Conservation (phyloP, 176 grass and related monocot species). For the Elymus sibiricus region DNA sequence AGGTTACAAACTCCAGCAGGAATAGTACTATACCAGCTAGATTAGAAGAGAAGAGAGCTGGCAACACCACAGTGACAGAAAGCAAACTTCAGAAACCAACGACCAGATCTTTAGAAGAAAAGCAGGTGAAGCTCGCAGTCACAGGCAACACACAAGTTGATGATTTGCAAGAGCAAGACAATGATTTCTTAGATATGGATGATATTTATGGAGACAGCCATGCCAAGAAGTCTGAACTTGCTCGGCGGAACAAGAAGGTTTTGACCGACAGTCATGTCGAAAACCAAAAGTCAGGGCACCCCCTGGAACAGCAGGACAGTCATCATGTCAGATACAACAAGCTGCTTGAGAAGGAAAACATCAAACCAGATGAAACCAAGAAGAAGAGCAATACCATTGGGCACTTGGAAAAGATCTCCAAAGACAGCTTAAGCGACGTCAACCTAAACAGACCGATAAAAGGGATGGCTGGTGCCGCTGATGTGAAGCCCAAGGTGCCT, state of each 20-base stretch:
- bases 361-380: conserved; percentile 28
- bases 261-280: not conserved
- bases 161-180: conserved; percentile 17
- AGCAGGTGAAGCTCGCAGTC: conserved; percentile 29
- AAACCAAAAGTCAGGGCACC: conserved; percentile 22
- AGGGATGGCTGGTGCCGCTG: not conserved
- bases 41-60: conserved; percentile 28
- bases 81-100: conserved; percentile 13
- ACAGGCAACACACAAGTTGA: conserved; percentile 31
- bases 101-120: conserved; percentile 47
- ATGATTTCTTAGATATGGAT: conserved; percentile 28
- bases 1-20: conserved; percentile 27
- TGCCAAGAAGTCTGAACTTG: conserved; percentile 32
- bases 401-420: conserved; percentile 23
- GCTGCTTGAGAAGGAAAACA: conserved; percentile 28
- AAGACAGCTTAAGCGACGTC: not conserved
- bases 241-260: conserved; percentile 20
- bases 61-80: conserved; percentile 21
- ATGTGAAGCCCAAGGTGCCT: conserved; percentile 6
- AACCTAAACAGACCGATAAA: not conserved
- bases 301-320: conserved; percentile 42
- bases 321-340: conserved; percentile 31
- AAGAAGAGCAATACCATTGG: conserved; percentile 8
- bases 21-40: not conserved
- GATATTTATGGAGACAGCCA: conserved; percentile 40